Evolutionary conservation across 1,284 basidiomycete genomes (phyloP).

Genomic region (Marasmius tenuissimus): DNA sequence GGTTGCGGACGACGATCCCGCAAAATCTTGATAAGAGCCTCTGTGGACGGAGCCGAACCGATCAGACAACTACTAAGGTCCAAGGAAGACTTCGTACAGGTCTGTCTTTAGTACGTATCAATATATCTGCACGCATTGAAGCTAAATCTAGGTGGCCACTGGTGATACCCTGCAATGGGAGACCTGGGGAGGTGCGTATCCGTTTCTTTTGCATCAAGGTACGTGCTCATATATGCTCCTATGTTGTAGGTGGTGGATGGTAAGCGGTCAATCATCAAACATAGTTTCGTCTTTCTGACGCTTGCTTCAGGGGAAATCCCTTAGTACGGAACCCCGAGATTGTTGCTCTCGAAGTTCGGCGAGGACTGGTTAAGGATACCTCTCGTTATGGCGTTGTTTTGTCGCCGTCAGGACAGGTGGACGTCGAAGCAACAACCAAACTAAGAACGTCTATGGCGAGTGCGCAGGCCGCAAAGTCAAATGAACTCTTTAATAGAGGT

Average conservation of each 20-base stretch:
- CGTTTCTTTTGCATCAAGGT: not conserved
- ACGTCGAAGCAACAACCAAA: conserved; percentile 17
- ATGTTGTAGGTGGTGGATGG: conserved; percentile 17
- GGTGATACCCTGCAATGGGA: conserved; percentile 30
- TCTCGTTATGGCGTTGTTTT: conserved; percentile 28
- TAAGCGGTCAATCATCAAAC: conserved; percentile 1
- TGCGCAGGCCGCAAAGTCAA: conserved; percentile 13
- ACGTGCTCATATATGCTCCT: not conserved
- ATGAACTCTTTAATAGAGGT: conserved; percentile 25
- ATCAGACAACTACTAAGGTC: conserved; percentile 22
- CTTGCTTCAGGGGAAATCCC: conserved; percentile 20
- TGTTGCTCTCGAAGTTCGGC: conserved; percentile 28
- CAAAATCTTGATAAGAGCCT: conserved; percentile 26
- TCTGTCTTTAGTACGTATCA: not conserved
- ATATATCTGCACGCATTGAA: not conserved
- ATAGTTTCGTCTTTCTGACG: not conserved
- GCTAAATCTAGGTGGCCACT: conserved; percentile 12
- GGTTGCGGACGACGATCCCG: conserved; percentile 25
- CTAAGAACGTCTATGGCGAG: conserved; percentile 20
- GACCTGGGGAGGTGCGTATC: conserved; percentile 26
- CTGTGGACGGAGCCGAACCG: conserved; percentile 17
- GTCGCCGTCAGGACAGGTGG: conserved; percentile 17
- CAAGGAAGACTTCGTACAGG: conserved; percentile 26
- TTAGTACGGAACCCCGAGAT: conserved; percentile 24
- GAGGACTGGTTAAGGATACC: conserved; percentile 24